Conservation (phyloP, 140 eudicot species). For the Erigeron philadelphicus region DNA sequence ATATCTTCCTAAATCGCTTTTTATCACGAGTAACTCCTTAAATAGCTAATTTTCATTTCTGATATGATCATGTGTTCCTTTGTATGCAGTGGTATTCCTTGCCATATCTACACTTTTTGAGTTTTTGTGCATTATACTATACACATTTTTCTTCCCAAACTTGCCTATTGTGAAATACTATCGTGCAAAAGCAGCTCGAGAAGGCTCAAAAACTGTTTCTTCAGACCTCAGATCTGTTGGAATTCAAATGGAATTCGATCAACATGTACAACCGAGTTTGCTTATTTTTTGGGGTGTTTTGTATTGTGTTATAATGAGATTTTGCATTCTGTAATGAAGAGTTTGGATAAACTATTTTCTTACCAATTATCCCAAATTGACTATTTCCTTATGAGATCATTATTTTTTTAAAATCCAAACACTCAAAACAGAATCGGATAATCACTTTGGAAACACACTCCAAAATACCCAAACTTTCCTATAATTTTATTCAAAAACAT, state of each 20-base stretch:
- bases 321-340: no score
- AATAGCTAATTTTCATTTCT: no score
- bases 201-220: conserved; percentile 67
- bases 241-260: conserved; percentile 29
- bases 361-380: no score
- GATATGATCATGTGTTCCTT: not conserved
- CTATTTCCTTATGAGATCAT: no score
- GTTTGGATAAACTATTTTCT: no score
- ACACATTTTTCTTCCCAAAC: conserved; percentile 51
- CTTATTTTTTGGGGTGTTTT: not conserved
- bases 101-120: conserved; percentile 49
- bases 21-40: no score
- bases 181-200: conserved; percentile 57
- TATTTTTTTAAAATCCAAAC: no score
- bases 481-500: no score
- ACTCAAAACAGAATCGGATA: no score
- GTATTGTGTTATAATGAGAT: not conserved
- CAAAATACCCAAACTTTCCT: no score
- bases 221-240: conserved; percentile 72
- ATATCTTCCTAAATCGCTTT: not conserved
- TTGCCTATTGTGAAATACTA: conserved; percentile 30
- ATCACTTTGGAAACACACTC: no score
- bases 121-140: conserved; percentile 52
- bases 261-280: not conserved
- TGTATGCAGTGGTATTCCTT: conserved; percentile 56